Evolutionary conservation across 140 eudicot species (phyloP), one percentile per base, ranked within the genome.

Genomic region (Senecio squalidus): DNA sequence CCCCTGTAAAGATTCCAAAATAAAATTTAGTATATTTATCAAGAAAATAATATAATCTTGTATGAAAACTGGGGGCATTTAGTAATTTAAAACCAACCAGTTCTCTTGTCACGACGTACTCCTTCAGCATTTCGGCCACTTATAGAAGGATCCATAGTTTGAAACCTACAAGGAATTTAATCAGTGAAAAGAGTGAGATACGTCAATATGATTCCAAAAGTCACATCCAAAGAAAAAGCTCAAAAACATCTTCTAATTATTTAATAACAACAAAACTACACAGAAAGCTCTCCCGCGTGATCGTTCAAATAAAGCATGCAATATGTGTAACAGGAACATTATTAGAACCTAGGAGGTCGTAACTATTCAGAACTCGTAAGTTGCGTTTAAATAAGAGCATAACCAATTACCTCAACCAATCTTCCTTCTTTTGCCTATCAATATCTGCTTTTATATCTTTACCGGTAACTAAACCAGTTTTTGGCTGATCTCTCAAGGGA

Each of bases 81-180:
- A 23, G 36, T 14, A 60, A 72, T 22, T 71, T 51, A 33, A 51
- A 50, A 56, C 79, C 1, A 13, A 82, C 97, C 97, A 26, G 94
- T 89, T 72, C 24, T 69, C 72, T 84, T 92, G 68, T 88, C 78
- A 43, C 98, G 92, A 22, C 84, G 92, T 41, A 87, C 66, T 14
- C 95, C 77, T 68, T 82, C 96, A 36, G 98, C 98, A 55, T 70
- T 79, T 57, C 84, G 84, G 6, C 98, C 98, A 59, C 89, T 92
- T 30, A 84, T 41, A 29, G 93, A 84, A 57, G 96, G 89, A 70
- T 87, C 96, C 96, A 87, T 81, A 10, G 61, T 76, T 45, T 64
- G 68, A 67, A 84, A 92, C 86, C 98, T 92, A 29, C 43, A 67
- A 38, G 23, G 40, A 72, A 46, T 55, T 44, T 18, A 71, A 44